Evolutionary conservation across 495 filamentous ascomycete genomes (phyloP), one percentile per base, ranked within the genome.

Genomic region (Daldinia loculata): DNA sequence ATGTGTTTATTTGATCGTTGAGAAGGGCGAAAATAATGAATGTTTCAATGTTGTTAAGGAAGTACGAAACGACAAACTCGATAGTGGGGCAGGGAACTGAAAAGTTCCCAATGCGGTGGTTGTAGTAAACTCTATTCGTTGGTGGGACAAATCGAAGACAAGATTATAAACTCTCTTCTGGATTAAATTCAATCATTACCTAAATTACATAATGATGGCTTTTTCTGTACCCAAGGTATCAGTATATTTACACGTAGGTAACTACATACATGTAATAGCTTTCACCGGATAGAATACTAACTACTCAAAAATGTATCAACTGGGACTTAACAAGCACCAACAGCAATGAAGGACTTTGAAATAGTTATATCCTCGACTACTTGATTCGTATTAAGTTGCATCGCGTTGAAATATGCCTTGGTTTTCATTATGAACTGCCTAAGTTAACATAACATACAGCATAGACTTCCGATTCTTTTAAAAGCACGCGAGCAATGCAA

Each of bases 61-160:
- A 53, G 27, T 30, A 30, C 26, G 17, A 30, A 53, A n/a, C 34
- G 12, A 36, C 34, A 36, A 36, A 36, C 11, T 4, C 0, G 12
- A 15, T 59, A 27, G 50, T 65, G 67, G 53, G 39, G 67, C 15
- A 60, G 36, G 15, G 6, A n/a, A 24, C 30, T 39, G 9, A 51
- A 56, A 50, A 27, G 55, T 56, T 60, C 53, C 41, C 56, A 30
- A 59, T 69, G 53, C 41, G 43, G 32, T 57, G 26, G 39, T 63
- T 53, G 39, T 45, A 41, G 9, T 65, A 38, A 70, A 53, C 50
- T 11, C 26, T 41, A 69, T 69, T 63, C 36, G 61, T 43, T 56
- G 45, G 29, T 48, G 24, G 26, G 34, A 50, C 50, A 12, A 4
- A 32, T 24, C 34, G 29, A 32, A 48, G 41, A 48, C 41, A 48